Evolutionary conservation across 2,329 filamentous ascomycete species (phyloP).

Genomic region (Trichothecium sympodiale): DNA sequence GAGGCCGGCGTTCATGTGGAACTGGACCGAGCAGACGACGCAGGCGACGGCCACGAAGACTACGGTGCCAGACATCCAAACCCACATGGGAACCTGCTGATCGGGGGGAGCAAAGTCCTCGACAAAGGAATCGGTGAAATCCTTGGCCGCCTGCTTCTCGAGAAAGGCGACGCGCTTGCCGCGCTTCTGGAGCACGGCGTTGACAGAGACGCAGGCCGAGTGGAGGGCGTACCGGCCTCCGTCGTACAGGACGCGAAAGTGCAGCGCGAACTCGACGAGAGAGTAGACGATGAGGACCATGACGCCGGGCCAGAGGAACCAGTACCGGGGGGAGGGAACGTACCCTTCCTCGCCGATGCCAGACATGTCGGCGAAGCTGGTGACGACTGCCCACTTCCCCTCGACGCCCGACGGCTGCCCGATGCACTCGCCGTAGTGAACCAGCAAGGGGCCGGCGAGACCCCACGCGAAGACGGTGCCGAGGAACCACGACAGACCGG

Average conservation of each 20-base stretch:
- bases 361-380: conserved; percentile 19
- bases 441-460: conserved; percentile 35
- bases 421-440: conserved; percentile 38
- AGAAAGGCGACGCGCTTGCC: conserved; percentile 21
- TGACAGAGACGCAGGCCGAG: conserved; percentile 16
- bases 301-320: conserved; percentile 32
- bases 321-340: conserved; percentile 26
- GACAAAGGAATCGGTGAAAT: conserved; percentile 19
- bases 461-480: conserved; percentile 43
- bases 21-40: conserved; percentile 38
- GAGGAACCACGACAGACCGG: conserved; percentile 44
- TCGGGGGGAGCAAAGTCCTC: conserved; percentile 27
- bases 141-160: conserved; percentile 23
- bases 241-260: conserved; percentile 24
- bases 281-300: conserved; percentile 31
- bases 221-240: conserved; percentile 22
- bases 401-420: conserved; percentile 24
- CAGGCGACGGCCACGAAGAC: conserved; percentile 40
- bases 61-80: conserved; percentile 36
- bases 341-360: conserved; percentile 16
- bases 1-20: conserved; percentile 45
- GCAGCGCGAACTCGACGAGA: conserved; percentile 28
- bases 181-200: conserved; percentile 17
- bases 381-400: conserved; percentile 17
- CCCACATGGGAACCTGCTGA: conserved; percentile 40